phyloP scores from a whole-genome alignment of 2,329 filamentous ascomycete species.

The Xylaria sp. region DNA sequence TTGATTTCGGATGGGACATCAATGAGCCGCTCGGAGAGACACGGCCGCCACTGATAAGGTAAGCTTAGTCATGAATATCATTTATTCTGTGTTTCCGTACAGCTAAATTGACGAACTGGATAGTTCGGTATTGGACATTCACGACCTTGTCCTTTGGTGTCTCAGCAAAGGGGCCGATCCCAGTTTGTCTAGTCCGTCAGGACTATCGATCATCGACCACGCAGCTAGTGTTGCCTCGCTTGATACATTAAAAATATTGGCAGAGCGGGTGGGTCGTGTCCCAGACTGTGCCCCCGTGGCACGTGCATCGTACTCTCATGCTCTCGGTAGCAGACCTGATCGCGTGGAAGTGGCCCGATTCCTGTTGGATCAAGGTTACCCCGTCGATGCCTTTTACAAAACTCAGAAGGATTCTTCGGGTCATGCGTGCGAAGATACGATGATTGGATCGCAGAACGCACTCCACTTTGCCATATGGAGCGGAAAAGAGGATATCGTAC shows the following conservation, averaged over 20 bases:
- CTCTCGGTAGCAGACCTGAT: neutral
- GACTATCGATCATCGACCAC: neutral
- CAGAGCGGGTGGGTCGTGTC: neutral
- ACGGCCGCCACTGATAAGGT: neutral
- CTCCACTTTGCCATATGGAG: neutral
- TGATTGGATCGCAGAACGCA: neutral
- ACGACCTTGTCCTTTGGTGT: neutral
- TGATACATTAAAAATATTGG: neutral
- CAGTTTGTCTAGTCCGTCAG: neutral
- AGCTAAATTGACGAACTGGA: neutral
- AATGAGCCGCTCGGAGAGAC: neutral
- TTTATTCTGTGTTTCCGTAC: neutral
- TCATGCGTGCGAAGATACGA: neutral
- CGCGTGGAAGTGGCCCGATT: neutral
- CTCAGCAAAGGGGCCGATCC: neutral
- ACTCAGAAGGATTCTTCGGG: neutral
- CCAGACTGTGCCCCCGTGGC: neutral
- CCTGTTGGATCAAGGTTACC: neutral
- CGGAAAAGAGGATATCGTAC: neutral
- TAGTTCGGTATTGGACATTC: neutral
- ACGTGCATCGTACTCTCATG: neutral
- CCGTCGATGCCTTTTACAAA: neutral
- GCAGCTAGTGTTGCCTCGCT: neutral
- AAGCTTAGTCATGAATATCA: neutral
- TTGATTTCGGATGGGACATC: neutral